Conservation (phyloP, 768 basidiomycete species). For the Boletus vinaceobasis region DNA sequence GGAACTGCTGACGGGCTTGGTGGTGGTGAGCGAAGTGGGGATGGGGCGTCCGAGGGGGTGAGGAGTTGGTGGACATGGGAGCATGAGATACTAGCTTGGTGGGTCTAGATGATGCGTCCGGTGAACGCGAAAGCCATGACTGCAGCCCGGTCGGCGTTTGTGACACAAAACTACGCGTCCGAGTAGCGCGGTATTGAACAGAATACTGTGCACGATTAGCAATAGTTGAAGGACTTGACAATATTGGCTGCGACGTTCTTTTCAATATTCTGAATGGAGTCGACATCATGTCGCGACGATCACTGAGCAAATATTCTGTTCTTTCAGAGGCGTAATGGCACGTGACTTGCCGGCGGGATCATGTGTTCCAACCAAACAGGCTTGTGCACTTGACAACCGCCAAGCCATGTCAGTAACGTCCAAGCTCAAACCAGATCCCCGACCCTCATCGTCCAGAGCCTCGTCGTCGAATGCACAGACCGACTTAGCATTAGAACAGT, state of each 20-base stretch:
- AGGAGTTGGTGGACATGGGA: slow-evolving; percentile 12
- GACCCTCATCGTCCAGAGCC: not conserved
- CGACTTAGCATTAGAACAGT: slow-evolving; percentile 70
- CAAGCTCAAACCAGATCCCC: slow-evolving; percentile 13
- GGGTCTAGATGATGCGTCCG: not conserved
- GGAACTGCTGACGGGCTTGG: slow-evolving; percentile 38
- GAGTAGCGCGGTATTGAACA: not conserved
- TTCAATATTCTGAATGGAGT: not conserved
- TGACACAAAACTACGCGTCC: not conserved
- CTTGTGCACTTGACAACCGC: not conserved
- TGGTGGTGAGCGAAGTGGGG: slow-evolving; percentile 18
- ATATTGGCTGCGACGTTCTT: not conserved
- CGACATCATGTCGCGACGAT: slow-evolving; percentile 7
- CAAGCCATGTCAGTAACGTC: slow-evolving; percentile 24
- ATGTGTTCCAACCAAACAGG: not conserved
- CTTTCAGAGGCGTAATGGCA: not conserved
- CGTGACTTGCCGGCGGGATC: slow-evolving; percentile 15
- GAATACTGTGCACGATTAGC: not conserved
- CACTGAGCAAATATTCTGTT: not conserved
- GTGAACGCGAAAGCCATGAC: slow-evolving; percentile 1
- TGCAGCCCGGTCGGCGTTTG: not conserved
- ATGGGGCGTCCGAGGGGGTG: not conserved
- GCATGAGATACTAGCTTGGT: slow-evolving; percentile 3
- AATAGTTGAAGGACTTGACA: not conserved
- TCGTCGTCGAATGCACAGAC: slow-evolving; percentile 9